A percentile compares a stretch with the other conserved stretches of the same genome.
Conservation (phyloP, 352 stramenopile species). For the Phytopythium litorale region DNA sequence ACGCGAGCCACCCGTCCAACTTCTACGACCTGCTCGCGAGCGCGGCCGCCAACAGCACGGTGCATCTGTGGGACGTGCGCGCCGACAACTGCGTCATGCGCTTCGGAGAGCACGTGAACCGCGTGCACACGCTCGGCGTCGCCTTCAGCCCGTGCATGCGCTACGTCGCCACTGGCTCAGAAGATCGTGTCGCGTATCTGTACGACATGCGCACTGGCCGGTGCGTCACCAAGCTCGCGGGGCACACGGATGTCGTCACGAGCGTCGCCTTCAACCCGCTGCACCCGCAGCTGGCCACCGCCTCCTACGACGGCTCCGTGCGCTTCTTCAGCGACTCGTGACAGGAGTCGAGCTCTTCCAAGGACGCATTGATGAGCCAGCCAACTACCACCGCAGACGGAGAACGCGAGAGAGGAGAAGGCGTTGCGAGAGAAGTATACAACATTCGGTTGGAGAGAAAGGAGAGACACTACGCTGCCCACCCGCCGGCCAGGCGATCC, state of each 20-base stretch:
- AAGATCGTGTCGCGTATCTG: conserved; percentile 78
- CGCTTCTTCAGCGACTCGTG: conserved; percentile 38
- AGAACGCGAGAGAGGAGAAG: not conserved
- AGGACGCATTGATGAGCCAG: not conserved
- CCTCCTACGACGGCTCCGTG: conserved; percentile 70
- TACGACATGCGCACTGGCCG: conserved; percentile 84
- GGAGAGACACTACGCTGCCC: conserved; percentile 6
- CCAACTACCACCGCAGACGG: not conserved
- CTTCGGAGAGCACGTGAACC: conserved; percentile 83
- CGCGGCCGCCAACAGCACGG: conserved; percentile 60
- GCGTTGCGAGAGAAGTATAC: conserved; percentile 2
- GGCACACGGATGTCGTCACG: conserved; percentile 78
- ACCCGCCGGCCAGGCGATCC: not conserved
- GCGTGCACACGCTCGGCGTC: conserved; percentile 63
- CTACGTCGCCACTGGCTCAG: conserved; percentile 84
- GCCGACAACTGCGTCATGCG: conserved; percentile 83
- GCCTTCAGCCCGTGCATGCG: conserved; percentile 89
- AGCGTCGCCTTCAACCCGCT: conserved; percentile 77
- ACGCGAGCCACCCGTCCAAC: conserved; percentile 62
- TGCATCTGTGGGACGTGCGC: conserved; percentile 85
- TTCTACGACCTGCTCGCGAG: conserved; percentile 85
- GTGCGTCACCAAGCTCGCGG: conserved; percentile 47
- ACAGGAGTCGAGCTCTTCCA: too few species aligned
- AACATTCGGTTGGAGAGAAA: conserved; percentile 4
- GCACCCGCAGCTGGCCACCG: conserved; percentile 76